These are phyloP conservation scores for Flaveria bidentis DNA, from an alignment of 129 eudicot species.

Conservation along the genomic window DNA sequence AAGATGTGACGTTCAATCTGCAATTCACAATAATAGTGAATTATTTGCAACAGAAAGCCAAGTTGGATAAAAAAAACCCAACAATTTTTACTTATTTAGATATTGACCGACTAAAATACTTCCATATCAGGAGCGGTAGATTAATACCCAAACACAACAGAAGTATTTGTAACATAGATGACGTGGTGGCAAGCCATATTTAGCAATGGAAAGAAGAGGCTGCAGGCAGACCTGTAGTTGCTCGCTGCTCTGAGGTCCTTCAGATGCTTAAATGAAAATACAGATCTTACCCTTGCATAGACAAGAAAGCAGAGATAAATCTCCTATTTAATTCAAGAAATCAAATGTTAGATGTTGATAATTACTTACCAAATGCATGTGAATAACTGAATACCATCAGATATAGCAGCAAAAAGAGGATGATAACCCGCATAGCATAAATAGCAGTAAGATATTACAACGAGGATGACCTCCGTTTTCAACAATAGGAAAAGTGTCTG, in stretches of 20 bases:
- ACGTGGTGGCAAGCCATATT: constrained; percentile 64
- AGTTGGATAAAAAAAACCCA: not conserved
- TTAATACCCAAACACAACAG: constrained; percentile 60
- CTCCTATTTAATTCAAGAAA: not conserved
- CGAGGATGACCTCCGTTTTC: constrained; percentile 74
- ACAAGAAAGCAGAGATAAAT: constrained; percentile 19
- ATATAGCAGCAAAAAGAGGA: constrained; percentile 63
- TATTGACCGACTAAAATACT: not conserved
- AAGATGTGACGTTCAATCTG: not conserved
- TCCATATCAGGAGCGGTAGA: constrained; percentile 46
- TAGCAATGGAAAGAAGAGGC: constrained; percentile 83
- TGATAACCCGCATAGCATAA: constrained; percentile 61
- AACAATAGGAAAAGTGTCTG: constrained; percentile 62
- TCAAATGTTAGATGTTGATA: not conserved
- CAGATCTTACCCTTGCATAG: constrained; percentile 51
- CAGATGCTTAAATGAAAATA: constrained; percentile 63
- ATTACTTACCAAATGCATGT: constrained; percentile 15
- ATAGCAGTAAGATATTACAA: constrained; percentile 61
- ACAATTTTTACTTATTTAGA: not conserved
- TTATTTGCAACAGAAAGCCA: not conserved
- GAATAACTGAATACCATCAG: constrained; percentile 25
- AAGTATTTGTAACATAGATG: constrained; percentile 76
- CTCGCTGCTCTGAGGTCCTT: constrained; percentile 76
- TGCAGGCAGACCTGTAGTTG: constrained; percentile 69
- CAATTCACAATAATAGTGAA: not conserved